Percentiles rank a stretch among this genome's conserved stretches.
Evolutionary conservation across 1,284 basidiomycete genomes (phyloP).

Genomic region (Trichosporon sp.): DNA sequence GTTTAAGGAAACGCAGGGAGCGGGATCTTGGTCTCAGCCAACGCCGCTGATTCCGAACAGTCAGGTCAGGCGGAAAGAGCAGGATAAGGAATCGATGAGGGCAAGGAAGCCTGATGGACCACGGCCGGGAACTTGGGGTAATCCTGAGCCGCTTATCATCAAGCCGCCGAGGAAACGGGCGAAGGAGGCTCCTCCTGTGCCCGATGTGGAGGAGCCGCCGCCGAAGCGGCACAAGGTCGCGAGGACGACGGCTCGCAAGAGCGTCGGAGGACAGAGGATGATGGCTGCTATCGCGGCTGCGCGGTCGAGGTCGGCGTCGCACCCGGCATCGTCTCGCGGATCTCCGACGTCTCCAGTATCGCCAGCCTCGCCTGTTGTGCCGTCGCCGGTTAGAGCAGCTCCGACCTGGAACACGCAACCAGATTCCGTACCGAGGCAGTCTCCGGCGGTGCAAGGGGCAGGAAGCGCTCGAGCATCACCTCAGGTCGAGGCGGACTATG

Average conservation of each 20-base stretch:
- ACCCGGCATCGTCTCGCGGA: neutral
- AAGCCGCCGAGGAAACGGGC: too few species aligned
- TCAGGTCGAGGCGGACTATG: neutral
- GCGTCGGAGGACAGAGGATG: neutral
- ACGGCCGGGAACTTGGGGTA: neutral
- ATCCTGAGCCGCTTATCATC: neutral
- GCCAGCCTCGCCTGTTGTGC: neutral
- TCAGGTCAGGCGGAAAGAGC: neutral
- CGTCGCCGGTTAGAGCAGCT: neutral
- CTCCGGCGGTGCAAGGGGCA: neutral
- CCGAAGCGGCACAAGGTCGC: neutral
- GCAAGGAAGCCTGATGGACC: neutral
- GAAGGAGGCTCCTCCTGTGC: neutral
- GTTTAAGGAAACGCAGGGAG: neutral
- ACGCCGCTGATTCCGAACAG: neutral
- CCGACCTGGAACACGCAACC: neutral
- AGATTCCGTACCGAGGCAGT: neutral
- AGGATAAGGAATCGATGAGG: neutral
- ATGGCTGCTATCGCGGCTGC: neutral
- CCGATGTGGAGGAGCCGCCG: neutral
- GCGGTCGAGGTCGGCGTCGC: neutral
- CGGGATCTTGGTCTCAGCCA: conserved; percentile 4
- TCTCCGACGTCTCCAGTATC: neutral
- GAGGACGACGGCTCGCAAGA: conserved; percentile 4
- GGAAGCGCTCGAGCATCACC: neutral